These are phyloP conservation scores for Lachancea sp. DNA, from an alignment of 805 yeast genomes.

Conservation along the genomic window DNA sequence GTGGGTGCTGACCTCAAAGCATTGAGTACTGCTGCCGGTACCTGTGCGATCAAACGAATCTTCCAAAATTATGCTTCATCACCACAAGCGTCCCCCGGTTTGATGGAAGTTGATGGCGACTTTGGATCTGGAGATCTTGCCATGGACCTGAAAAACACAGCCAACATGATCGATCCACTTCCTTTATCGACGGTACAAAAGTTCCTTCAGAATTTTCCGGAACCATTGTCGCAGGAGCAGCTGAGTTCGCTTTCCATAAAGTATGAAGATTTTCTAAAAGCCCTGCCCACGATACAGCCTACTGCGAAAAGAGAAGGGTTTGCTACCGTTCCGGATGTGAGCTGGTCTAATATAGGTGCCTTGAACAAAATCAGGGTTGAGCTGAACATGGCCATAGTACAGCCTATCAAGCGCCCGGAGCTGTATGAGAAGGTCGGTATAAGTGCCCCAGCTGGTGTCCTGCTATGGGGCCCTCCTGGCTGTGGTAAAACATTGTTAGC, in stretches of 20 bases:
- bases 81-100: slow-evolving; percentile 13
- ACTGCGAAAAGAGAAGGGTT: slow-evolving; percentile 97
- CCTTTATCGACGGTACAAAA: slow-evolving; percentile 61
- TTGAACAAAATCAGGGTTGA: slow-evolving; percentile 74
- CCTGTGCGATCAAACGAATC: slow-evolving; percentile 86
- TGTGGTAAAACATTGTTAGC: slow-evolving; percentile 96
- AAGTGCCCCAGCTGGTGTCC: slow-evolving; percentile 92
- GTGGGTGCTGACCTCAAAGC: slow-evolving; percentile 98
- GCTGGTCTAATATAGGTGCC: slow-evolving; percentile 95
- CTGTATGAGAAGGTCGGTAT: slow-evolving; percentile 86
- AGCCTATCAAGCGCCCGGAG: slow-evolving; percentile 91
- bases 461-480: slow-evolving; percentile 99
- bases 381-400: slow-evolving; percentile 94
- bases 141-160: slow-evolving; percentile 28
- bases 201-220: slow-evolving; percentile 69
- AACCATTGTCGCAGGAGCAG: slow-evolving; percentile 70
- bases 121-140: slow-evolving; percentile 9
- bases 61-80: slow-evolving; percentile 46
- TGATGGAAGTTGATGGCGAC: slow-evolving; percentile 30
- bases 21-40: slow-evolving; percentile 90
- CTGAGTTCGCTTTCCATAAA: slow-evolving; percentile 69
- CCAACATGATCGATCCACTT: slow-evolving; percentile 31
- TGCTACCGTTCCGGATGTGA: slow-evolving; percentile 96
- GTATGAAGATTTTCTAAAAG: slow-evolving; percentile 72
- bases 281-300: slow-evolving; percentile 91